Base-by-base conservation (phyloP, 2,329 filamentous ascomycete genomes). In the Neonectria faginata region DNA sequence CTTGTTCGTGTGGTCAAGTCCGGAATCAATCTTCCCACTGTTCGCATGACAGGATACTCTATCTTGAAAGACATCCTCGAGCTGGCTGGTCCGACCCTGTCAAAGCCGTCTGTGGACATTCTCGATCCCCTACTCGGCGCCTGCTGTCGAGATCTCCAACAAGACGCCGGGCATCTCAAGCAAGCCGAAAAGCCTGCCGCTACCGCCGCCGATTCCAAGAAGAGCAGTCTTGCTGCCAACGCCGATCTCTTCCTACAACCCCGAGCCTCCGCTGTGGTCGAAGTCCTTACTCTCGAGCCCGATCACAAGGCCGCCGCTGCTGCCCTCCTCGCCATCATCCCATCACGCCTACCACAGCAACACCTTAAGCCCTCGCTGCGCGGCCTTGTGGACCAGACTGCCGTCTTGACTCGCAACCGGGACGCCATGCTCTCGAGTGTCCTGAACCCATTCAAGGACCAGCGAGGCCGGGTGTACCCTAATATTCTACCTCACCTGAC, bases 401-500 rank as follows among this genome's bases (percentile, higher is more conserved):
- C 93, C 20, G 91, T 97, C 60, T 80, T 97, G 22, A 86, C 84
- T 5, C 84, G 85, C 64, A 85, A 90, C 76, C 89, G 89, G 74
- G 83, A 89, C 33, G 91, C 92, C 45, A 92, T 97, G 86, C 75
- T 96, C 11, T 89, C 93, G 6, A 95, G 93, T 76, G 89, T 97
- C 12, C 82, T 97, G 64, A 93, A 96, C 77, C 92, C 93, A 0
- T 88, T 89, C 77, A 81, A 88, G 67, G 83, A 89, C 73, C 82
- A 87, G 73, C 85, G 89, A 75, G 86, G 90, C 45, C 83, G 88
- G 67, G 86, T 88, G 56, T 87, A 89, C 65, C 85, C 91, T 29
- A 96, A 91, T 76, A 90, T 97, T 52, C 79, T 97, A 52, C 94
- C 95, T 0, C 92, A 97, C 72, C 81, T 97, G 27, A 87, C 89